Evolutionary conservation across 2,329 filamentous ascomycete species (phyloP), one percentile per base, ranked within the genome.

Genomic region (Stagonosporopsis cucurbitacearum): DNA sequence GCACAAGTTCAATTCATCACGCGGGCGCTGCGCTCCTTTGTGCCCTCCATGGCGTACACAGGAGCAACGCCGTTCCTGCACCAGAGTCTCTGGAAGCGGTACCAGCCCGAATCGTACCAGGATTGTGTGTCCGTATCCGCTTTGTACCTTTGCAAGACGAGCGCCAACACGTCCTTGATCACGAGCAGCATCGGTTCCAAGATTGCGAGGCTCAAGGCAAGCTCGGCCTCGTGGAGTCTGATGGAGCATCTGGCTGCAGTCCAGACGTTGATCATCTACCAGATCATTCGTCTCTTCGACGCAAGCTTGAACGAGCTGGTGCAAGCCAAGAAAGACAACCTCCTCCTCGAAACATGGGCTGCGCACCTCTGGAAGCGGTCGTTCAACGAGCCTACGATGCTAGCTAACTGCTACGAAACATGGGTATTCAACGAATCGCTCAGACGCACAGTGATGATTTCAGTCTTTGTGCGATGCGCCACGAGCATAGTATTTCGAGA

Each of bases 221-320:
- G 39, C 1, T 64, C 66, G 2, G 39, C 37, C 3, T 52, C 12
- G 11, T 71, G 70, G 68, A 50, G 59, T 4, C 54, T 72, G 3
- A 20, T 45, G 8, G 63, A 72, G 36, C 69, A 71, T 33, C 68
- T 73, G 17, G 69, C 70, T 9, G 68, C 68, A 9, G 69, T 72
- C 6, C 69, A 73, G 41, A 65, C 70, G 6, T 51, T 73, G n/a
- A 64, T 71, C 25, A 62, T 69, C 42, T 73, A 73, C 46, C 70
- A 73, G 46, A 62, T 66, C 37, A 71, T 72, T 11, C 65, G 65
- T 15, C 61, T 73, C 8, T 72, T 70, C 57, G 68, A 72, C 37
- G 54, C 65, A 2, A 55, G 54, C 7, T 44, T 71, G 1, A 40
- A 48, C 5, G 54, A 60, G 2, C 66, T 67, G 41, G 42, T 17